These are phyloP conservation scores for Blakeslea trispora DNA, from an alignment of 371 early-diverging fungal genomes.

Conservation along the genomic window DNA sequence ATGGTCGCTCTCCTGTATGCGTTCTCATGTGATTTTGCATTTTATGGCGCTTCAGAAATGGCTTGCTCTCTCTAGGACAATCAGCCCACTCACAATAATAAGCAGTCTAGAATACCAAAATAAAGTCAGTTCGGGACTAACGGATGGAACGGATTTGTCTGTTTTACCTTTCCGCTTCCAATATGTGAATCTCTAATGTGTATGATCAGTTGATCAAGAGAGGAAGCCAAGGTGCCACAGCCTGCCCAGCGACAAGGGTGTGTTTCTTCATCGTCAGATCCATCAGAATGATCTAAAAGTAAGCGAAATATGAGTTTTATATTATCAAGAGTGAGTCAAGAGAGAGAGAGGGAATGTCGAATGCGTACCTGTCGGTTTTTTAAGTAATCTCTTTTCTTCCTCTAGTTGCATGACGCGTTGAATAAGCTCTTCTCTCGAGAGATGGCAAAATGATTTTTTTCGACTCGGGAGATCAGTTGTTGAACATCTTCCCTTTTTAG, in stretches of 20 bases:
- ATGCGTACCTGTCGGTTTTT: constrained; percentile 6
- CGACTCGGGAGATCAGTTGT: background rate
- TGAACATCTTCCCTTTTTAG: constrained; percentile 16
- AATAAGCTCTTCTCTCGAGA: constrained; percentile 41
- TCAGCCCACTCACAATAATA: constrained; percentile 76
- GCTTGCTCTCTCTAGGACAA: constrained; percentile 66
- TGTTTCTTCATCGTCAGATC: constrained; percentile 20
- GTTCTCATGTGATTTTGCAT: constrained; percentile 86
- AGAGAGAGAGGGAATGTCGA: no score
- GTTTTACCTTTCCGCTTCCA: constrained; percentile 33
- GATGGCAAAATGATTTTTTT: constrained; percentile 12
- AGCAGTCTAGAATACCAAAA: constrained; percentile 45
- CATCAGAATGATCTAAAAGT: constrained; percentile 9
- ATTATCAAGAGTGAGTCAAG: background rate
- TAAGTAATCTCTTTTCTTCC: constrained; percentile 21
- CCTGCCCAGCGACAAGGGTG: constrained; percentile 61
- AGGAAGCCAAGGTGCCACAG: constrained; percentile 47
- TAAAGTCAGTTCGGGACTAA: background rate
- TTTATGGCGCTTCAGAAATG: constrained; percentile 84
- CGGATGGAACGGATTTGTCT: no score
- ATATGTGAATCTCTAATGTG: constrained; percentile 69
- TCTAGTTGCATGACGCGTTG: constrained; percentile 38
- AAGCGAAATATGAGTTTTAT: background rate
- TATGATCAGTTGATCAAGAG: constrained; percentile 56
- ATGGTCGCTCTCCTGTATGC: constrained; percentile 80